These are phyloP conservation scores for Raffaelea albimanens DNA, from an alignment of 2,329 filamentous ascomycete species.

Conservation along the genomic window DNA sequence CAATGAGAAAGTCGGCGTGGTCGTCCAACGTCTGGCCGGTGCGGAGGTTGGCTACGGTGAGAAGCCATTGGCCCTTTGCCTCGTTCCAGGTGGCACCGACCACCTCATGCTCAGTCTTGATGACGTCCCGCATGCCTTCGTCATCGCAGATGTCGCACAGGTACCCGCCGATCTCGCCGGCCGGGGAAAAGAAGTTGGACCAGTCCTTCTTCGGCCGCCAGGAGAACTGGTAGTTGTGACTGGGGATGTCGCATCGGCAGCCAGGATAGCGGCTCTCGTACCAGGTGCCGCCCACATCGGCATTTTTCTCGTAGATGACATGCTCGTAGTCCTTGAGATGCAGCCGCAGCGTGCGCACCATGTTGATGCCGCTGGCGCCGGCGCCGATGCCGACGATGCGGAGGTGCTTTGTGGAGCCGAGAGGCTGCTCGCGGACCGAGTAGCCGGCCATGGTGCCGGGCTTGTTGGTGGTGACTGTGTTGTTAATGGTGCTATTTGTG, in stretches of 20 bases:
- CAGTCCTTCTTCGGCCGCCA: constrained; percentile 51
- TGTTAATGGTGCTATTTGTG: not conserved
- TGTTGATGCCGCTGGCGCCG: constrained; percentile 33
- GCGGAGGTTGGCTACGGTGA: constrained; percentile 28
- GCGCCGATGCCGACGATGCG: constrained; percentile 35
- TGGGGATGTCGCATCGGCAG: constrained; percentile 46
- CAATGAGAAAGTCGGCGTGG: constrained; percentile 36
- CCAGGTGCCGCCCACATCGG: constrained; percentile 48
- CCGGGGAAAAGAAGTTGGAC: constrained; percentile 46
- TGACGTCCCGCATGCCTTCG: constrained; percentile 31
- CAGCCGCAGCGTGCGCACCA: constrained; percentile 33
- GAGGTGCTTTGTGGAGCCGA: constrained; percentile 23
- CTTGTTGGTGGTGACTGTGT: not conserved
- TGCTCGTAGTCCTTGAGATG: constrained; percentile 32
- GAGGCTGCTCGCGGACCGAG: constrained; percentile 9
- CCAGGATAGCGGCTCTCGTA: constrained; percentile 50
- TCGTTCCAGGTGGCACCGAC: constrained; percentile 35
- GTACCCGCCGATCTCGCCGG: constrained; percentile 46
- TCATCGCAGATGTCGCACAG: constrained; percentile 35
- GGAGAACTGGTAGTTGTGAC: constrained; percentile 54
- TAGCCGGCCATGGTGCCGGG: constrained; percentile 3
- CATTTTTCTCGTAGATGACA: constrained; percentile 47
- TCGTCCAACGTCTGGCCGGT: constrained; percentile 32
- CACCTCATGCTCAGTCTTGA: constrained; percentile 34
- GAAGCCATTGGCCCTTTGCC: constrained; percentile 28